Conservation (phyloP, 2,329 filamentous ascomycete genomes). For the Colletotrichum orchidophilum region DNA sequence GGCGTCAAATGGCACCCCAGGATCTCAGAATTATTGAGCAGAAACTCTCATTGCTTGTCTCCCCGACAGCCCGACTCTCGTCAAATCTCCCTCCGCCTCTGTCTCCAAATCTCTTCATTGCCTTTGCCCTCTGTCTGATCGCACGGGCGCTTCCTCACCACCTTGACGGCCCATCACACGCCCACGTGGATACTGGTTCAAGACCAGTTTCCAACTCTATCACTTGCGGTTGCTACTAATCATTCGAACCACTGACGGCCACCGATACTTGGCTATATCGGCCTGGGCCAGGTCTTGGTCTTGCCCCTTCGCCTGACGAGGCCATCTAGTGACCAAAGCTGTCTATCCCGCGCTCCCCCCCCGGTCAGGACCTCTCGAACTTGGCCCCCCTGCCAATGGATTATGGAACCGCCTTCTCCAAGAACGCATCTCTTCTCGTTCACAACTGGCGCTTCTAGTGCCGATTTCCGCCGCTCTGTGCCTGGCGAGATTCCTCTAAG, state of each 20-base stretch:
- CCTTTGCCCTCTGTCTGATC: neutral
- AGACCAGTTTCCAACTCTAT: neutral
- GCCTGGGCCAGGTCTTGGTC: constrained; percentile 3
- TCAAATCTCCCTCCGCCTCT: no score
- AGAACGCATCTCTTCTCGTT: neutral
- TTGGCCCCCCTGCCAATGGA: constrained; percentile 6
- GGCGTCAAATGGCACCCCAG: constrained; percentile 24
- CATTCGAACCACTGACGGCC: neutral
- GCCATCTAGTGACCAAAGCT: constrained; percentile 20
- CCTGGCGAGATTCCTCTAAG: constrained; percentile 9
- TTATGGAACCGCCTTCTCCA: constrained; percentile 5
- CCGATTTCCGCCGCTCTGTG: constrained; percentile 1
- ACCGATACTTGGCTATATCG: neutral
- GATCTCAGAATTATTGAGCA: constrained; percentile 5
- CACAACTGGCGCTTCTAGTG: neutral
- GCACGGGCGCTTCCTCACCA: constrained; percentile 1
- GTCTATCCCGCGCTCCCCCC: constrained; percentile 5
- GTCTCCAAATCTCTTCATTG: neutral
- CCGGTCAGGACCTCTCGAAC: neutral
- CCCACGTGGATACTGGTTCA: constrained; percentile 6
- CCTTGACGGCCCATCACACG: constrained; percentile 1
- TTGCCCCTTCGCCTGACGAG: neutral
- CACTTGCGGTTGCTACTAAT: neutral
- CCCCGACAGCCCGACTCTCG: no score
- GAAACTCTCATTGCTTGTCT: constrained; percentile 2